phyloP scores from a whole-genome alignment of 306 rosid genomes.

The Canavalia ensiformis region DNA sequence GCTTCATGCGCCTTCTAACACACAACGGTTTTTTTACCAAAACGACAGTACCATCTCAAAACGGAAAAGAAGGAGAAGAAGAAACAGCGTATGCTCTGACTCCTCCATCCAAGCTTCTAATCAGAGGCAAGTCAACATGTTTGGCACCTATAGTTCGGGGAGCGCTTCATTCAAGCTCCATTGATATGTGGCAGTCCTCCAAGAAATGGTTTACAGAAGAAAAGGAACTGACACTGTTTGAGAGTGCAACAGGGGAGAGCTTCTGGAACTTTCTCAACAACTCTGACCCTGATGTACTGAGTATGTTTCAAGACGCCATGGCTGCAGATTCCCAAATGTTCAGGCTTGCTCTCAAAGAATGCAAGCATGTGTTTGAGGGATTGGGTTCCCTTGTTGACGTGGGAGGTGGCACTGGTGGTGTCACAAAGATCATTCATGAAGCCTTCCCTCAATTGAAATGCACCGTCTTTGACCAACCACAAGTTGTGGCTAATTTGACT shows the following conservation, averaged over 20 bases:
- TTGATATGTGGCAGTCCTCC: slow-evolving; percentile 47
- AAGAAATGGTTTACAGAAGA: slow-evolving; percentile 51
- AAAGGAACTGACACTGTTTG: slow-evolving; percentile 31
- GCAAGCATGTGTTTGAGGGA: slow-evolving; percentile 59
- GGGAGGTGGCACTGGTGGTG: slow-evolving; percentile 60
- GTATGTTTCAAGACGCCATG: slow-evolving; percentile 55
- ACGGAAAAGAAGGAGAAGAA: slow-evolving; percentile 35
- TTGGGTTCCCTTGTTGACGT: slow-evolving; percentile 53
- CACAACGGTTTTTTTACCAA: slow-evolving; percentile 54
- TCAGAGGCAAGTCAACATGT: slow-evolving; percentile 42
- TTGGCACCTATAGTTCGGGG: slow-evolving; percentile 15
- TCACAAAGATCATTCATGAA: slow-evolving; percentile 47
- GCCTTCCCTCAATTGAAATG: slow-evolving; percentile 63
- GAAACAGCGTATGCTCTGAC: slow-evolving; percentile 55
- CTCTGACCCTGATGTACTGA: slow-evolving; percentile 23
- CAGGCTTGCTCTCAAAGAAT: slow-evolving; percentile 52
- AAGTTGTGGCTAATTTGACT: slow-evolving; percentile 53
- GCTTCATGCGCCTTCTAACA: slow-evolving; percentile 57
- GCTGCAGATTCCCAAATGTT: slow-evolving; percentile 58
- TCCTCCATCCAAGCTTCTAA: slow-evolving; percentile 60
- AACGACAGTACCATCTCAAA: not conserved
- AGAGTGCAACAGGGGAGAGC: slow-evolving; percentile 51
- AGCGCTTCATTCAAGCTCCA: not conserved
- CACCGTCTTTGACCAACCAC: slow-evolving; percentile 59
- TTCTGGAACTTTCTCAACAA: slow-evolving; percentile 48